These are phyloP conservation scores for Candida andamanensis DNA, from an alignment of 805 yeast genomes.

Conservation along the genomic window DNA sequence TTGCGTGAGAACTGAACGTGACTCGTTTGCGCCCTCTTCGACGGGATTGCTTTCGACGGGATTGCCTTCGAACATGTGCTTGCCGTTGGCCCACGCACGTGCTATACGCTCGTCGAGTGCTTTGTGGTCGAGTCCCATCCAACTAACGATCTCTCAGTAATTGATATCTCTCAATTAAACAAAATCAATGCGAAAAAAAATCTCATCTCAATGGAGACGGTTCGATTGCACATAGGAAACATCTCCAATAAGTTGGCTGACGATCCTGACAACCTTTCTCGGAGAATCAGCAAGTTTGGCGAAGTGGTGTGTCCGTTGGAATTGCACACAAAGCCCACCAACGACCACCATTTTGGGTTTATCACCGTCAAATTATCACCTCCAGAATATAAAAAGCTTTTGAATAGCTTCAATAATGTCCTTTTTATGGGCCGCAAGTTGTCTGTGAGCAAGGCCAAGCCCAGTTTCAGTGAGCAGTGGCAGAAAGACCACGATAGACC, in stretches of 20 bases:
- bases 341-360: conserved; percentile 59
- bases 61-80: conserved; percentile 1
- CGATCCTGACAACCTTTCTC: conserved; percentile 40
- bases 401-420: conserved; percentile 60
- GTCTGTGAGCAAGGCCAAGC: conserved; percentile 57
- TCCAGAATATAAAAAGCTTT: conserved; percentile 44
- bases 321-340: conserved; percentile 49
- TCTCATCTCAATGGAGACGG: neutral
- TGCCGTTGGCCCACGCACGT: conserved; percentile 1
- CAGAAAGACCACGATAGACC: conserved; percentile 40
- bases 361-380: conserved; percentile 52
- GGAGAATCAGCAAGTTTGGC: conserved; percentile 64
- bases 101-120: conserved; percentile 1
- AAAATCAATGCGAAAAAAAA: too few species aligned
- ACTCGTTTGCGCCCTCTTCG: neutral
- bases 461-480: conserved; percentile 45
- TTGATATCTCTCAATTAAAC: too few species aligned
- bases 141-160: too few species aligned
- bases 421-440: conserved; percentile 71
- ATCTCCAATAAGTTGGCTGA: conserved; percentile 51
- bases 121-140: too few species aligned
- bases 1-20: neutral
- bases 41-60: neutral
- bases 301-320: conserved; percentile 42
- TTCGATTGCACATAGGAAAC: conserved; percentile 61